These are phyloP conservation scores for Pelargonium exstipulatum DNA, from an alignment of 441 rosid genomes.

Conservation along the genomic window DNA sequence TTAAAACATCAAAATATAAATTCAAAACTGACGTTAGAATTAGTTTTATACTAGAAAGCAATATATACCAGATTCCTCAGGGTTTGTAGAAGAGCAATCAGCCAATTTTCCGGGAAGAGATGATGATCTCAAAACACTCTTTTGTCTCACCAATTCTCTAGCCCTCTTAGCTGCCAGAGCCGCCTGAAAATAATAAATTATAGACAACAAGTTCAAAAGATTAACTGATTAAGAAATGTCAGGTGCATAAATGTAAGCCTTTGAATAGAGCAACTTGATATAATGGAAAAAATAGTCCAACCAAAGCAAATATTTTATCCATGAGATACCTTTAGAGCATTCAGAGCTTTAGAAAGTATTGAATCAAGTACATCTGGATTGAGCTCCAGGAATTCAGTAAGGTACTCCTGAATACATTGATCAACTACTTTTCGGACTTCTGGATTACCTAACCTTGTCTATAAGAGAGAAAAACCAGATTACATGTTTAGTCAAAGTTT, in stretches of 20 bases:
- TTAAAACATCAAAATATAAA: background rate
- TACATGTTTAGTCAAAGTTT: background rate
- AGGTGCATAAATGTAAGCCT: slow-evolving; percentile 1
- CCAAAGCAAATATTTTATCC: slow-evolving; percentile 4
- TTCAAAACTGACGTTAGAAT: slow-evolving; percentile 7
- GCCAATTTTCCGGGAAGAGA: slow-evolving; percentile 94
- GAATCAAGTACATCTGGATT: slow-evolving; percentile 93
- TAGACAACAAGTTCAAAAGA: slow-evolving; percentile 3
- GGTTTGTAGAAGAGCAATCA: slow-evolving; percentile 82
- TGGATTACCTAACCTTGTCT: slow-evolving; percentile 99
- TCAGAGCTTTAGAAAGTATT: slow-evolving; percentile 81
- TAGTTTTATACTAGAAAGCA: slow-evolving; percentile 7
- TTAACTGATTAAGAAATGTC: background rate
- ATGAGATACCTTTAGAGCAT: slow-evolving; percentile 77
- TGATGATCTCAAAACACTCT: slow-evolving; percentile 78
- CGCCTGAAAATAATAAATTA: slow-evolving; percentile 42
- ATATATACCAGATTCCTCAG: slow-evolving; percentile 72
- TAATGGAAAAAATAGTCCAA: background rate
- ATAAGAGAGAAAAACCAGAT: slow-evolving; percentile 9
- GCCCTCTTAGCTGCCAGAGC: slow-evolving; percentile 97
- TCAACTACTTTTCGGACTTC: slow-evolving; percentile 93
- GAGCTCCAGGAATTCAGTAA: slow-evolving; percentile 88
- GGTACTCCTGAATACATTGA: slow-evolving; percentile 90
- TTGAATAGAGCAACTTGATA: slow-evolving; percentile 3
- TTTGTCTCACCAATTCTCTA: slow-evolving; percentile 81